Percentiles rank a stretch among this genome's conserved stretches.
Conservation (phyloP, 306 rosid genomes). For the Fragaria iinumae region DNA sequence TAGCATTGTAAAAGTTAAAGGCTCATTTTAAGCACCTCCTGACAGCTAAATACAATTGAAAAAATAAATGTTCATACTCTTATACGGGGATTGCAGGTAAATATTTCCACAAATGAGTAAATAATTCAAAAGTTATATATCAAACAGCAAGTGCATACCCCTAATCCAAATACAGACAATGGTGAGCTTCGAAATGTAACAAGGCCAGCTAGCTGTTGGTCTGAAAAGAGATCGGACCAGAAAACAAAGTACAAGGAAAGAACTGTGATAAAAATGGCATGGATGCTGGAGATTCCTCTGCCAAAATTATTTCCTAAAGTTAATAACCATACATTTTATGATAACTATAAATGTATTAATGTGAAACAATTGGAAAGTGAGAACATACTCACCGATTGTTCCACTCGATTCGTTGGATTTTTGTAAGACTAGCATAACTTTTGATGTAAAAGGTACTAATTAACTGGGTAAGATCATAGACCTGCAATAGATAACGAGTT, state of each 20-base stretch:
- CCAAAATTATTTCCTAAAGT: conserved; percentile 21
- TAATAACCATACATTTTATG: conserved; percentile 16
- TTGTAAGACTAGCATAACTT: conserved; percentile 50
- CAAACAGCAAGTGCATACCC: conserved; percentile 36
- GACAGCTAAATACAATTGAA: not conserved
- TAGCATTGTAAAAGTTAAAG: not conserved
- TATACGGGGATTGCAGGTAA: not conserved
- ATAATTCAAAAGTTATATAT: not conserved
- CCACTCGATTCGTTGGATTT: conserved; percentile 62
- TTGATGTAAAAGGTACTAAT: conserved; percentile 48
- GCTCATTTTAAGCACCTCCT: not conserved
- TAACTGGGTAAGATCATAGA: conserved; percentile 51
- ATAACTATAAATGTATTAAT: not conserved
- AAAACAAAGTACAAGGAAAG: conserved; percentile 52
- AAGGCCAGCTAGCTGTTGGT: conserved; percentile 41
- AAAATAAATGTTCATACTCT: not conserved
- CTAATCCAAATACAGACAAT: conserved; percentile 44
- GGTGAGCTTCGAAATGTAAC: conserved; percentile 54
- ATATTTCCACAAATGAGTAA: not conserved
- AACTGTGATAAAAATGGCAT: conserved; percentile 55
- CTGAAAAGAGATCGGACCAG: conserved; percentile 69
- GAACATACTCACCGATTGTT: conserved; percentile 47
- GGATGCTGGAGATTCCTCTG: conserved; percentile 61
- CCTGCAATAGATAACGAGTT: conserved; percentile 31
- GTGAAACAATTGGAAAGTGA: conserved; percentile 4